These are phyloP conservation scores for Coemansia sp. DNA, from an alignment of 371 early-diverging fungal genomes.

Conservation along the genomic window DNA sequence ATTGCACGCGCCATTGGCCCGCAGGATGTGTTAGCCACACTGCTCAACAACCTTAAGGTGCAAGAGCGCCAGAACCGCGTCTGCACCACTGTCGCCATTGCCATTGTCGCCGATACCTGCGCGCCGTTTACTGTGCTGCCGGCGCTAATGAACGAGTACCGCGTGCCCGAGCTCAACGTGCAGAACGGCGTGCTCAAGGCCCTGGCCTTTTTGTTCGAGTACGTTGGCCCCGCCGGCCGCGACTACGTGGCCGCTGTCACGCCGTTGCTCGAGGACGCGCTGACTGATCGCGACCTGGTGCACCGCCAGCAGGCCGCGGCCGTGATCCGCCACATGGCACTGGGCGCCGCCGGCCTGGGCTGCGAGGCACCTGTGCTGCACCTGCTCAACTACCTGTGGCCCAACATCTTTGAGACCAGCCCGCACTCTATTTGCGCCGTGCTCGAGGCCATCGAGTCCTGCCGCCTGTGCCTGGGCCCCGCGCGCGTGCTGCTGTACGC, in stretches of 20 bases:
- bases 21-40: slow-evolving; percentile 96
- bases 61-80: slow-evolving; percentile 98
- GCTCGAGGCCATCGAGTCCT: slow-evolving; percentile 94
- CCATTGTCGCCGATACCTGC: slow-evolving; percentile 93
- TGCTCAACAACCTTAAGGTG: slow-evolving; percentile 96
- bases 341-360: slow-evolving; percentile 87
- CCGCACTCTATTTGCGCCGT: slow-evolving; percentile 97
- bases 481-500: slow-evolving; percentile 83
- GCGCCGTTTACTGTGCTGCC: slow-evolving; percentile 97
- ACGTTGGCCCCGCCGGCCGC: slow-evolving; percentile 95
- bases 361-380: slow-evolving; percentile 94
- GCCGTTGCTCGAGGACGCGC: slow-evolving; percentile 93
- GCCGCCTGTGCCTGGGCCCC: slow-evolving; percentile 89
- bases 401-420: slow-evolving; percentile 96
- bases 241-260: slow-evolving; percentile 95
- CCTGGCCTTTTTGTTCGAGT: slow-evolving; percentile 94
- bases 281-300: slow-evolving; percentile 96
- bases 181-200: slow-evolving; percentile 98
- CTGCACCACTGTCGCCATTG: slow-evolving; percentile 97
- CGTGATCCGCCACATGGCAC: slow-evolving; percentile 88
- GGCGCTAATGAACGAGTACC: slow-evolving; percentile 98
- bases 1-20: slow-evolving; percentile 99
- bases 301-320: slow-evolving; percentile 97
- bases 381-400: slow-evolving; percentile 94
- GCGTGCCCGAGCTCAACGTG: slow-evolving; percentile 96